Evolutionary conservation across 73 alveolate species (phyloP).

Genomic region (Blepharisma stoltei): DNA sequence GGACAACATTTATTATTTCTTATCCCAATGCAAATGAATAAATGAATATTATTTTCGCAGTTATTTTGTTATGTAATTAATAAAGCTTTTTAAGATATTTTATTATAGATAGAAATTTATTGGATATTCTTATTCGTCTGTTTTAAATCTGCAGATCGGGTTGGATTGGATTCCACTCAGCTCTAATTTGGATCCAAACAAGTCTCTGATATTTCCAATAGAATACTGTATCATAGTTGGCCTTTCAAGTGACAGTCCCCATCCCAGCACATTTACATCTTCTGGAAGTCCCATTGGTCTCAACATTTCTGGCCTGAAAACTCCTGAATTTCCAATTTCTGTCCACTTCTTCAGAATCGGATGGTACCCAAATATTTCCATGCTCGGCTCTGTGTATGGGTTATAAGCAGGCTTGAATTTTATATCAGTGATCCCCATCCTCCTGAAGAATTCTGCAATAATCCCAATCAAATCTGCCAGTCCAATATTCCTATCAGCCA

Average conservation of each 20-base stretch:
- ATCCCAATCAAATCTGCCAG: slow-evolving; percentile 94
- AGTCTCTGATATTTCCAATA: slow-evolving; percentile 88
- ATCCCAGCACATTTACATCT: slow-evolving; percentile 97
- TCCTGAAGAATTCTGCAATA: slow-evolving; percentile 91
- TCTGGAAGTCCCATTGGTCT: slow-evolving; percentile 99
- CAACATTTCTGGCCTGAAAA: slow-evolving; percentile 99
- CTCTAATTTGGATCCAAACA: slow-evolving; percentile 96
- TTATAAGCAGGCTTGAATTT: slow-evolving; percentile 99
- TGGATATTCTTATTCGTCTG: too few species aligned
- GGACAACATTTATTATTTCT: too few species aligned
- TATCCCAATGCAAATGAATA: too few species aligned
- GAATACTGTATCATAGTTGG: slow-evolving; percentile 99
- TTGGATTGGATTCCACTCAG: slow-evolving; percentile 83
- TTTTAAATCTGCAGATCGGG: slow-evolving; percentile 89
- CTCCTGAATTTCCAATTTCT: slow-evolving; percentile 98
- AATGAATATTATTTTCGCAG: too few species aligned
- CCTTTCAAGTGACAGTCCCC: slow-evolving; percentile 99
- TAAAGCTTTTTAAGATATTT: too few species aligned
- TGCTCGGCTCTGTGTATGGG: slow-evolving; percentile 99
- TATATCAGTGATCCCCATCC: slow-evolving; percentile 97
- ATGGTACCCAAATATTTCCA: slow-evolving; percentile 98
- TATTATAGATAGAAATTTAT: too few species aligned
- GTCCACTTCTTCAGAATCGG: slow-evolving; percentile 81
- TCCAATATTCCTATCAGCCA: slow-evolving; percentile 96
- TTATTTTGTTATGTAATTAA: too few species aligned